Evolutionary conservation across 192 early-diverging fungal species (phyloP).

Genomic region (Coemansia sp.): DNA sequence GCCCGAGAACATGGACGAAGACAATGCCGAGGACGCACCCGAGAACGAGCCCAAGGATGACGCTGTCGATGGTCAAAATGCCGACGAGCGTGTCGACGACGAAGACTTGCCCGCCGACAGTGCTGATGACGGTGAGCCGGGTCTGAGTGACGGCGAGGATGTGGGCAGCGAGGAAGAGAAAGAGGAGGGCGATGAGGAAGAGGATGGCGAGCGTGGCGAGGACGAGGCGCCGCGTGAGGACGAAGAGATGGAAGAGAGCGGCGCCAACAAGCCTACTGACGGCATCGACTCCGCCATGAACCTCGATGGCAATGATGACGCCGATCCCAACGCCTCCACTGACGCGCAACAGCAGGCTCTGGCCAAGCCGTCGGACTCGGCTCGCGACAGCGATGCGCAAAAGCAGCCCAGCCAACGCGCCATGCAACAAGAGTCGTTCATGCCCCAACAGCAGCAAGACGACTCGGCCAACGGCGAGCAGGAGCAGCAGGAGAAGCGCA

Average conservation of each 20-base stretch:
- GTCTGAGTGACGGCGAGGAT: slow-evolving; percentile 41
- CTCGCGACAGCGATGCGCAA: slow-evolving; percentile 15
- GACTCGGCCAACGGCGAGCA: slow-evolving; percentile 16
- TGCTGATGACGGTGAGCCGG: slow-evolving; percentile 15
- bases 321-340: slow-evolving; percentile 26
- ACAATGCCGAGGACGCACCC: slow-evolving; percentile 31
- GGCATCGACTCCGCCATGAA: slow-evolving; percentile 63
- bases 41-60: slow-evolving; percentile 24
- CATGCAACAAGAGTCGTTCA: slow-evolving; percentile 13
- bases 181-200: slow-evolving; percentile 40
- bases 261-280: slow-evolving; percentile 59
- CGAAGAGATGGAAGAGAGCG: slow-evolving; percentile 42
- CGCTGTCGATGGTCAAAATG: slow-evolving; percentile 21
- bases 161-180: slow-evolving; percentile 35
- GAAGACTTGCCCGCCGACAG: slow-evolving; percentile 14
- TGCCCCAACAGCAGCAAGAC: not conserved
- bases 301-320: slow-evolving; percentile 57
- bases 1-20: slow-evolving; percentile 50
- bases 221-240: slow-evolving; percentile 31
- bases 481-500: slow-evolving; percentile 44
- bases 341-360: slow-evolving; percentile 37
- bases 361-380: slow-evolving; percentile 30
- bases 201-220: slow-evolving; percentile 56
- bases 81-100: slow-evolving; percentile 47
- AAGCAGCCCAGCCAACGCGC: slow-evolving; percentile 21